Evolutionary conservation across 2,329 filamentous ascomycete genomes (phyloP), one percentile per base, ranked within the genome.

Genomic region (Venturia pyrina): DNA sequence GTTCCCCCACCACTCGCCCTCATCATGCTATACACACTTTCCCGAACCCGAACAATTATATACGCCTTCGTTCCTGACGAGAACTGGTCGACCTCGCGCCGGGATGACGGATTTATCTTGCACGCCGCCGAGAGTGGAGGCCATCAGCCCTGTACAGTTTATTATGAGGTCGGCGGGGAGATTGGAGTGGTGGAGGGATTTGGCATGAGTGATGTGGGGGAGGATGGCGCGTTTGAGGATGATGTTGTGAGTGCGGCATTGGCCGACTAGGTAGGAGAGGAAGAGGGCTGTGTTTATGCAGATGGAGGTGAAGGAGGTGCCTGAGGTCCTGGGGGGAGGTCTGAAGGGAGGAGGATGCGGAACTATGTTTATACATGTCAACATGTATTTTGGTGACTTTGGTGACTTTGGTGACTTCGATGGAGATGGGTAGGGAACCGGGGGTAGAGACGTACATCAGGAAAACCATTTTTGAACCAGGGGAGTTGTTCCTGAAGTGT

Each of bases 281-380:
- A 97, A 98, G 66, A 96, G 78, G 53, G 89, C 86, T 0, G 90
- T 90, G 78, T 98, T 97, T 75, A 97, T 93, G 78, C 93, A 97
- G 53, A 96, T 87, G 0, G 90, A 93, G 10, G 85, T 91, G 75
- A 95, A 96, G 65, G 83, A 81, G 63, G 86, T 89, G 32, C 87
- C 92, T 10, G 88, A 89, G 67, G 84, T 24, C 84, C 89, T 0
- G 78, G 3, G 3, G 40, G 37, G 5, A 64, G n/a, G 43, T 56
- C 63, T 17, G 11, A 3, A 1, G 50, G 28, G 1, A 1, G 5
- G 1, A 66, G 41, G 11, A 48, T 50, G 17, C 57, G 53, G 28
- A 66, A 62, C 63, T 59, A 11, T n/a, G 34, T n/a, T n/a, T n/a
- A n/a, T n/a, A n/a, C n/a, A n/a, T n/a, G n/a, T n/a, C n/a, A n/a